Percentiles rank a stretch among this genome's conserved stretches.
Evolutionary conservation across 1,139 yeast genomes (phyloP).

Genomic region (Taphrina deformans): DNA sequence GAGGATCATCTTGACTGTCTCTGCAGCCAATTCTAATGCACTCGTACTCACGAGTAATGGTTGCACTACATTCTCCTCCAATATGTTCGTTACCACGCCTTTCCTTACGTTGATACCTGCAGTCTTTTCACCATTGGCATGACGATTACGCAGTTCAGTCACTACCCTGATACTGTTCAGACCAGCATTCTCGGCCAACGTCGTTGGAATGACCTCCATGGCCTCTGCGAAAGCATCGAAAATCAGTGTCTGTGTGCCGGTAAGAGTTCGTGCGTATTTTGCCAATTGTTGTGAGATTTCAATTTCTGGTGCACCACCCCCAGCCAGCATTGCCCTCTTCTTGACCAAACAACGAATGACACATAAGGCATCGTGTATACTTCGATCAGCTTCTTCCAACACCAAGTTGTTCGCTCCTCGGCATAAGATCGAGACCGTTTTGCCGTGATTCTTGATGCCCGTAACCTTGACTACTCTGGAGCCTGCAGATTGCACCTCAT

Average conservation of each 20-base stretch:
- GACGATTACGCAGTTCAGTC: conserved; percentile 89
- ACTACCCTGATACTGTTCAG: conserved; percentile 91
- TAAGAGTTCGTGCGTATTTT: conserved; percentile 72
- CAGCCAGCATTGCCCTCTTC: conserved; percentile 91
- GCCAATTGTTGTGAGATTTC: conserved; percentile 81
- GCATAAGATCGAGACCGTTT: conserved; percentile 85
- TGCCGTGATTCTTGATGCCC: conserved; percentile 69
- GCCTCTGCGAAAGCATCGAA: conserved; percentile 96
- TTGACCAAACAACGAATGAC: conserved; percentile 94
- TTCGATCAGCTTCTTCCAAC: conserved; percentile 93
- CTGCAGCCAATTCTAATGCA: conserved; percentile 91
- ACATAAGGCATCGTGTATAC: conserved; percentile 95
- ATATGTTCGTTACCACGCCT: conserved; percentile 88
- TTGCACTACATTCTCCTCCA: conserved; percentile 90
- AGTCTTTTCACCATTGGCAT: conserved; percentile 83
- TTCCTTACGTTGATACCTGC: conserved; percentile 97
- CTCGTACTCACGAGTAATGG: conserved; percentile 93
- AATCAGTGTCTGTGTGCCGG: conserved; percentile 92
- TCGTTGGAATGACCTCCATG: conserved; percentile 91
- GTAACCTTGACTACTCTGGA: conserved; percentile 87
- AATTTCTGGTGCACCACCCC: conserved; percentile 99
- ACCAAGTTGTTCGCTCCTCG: conserved; percentile 92
- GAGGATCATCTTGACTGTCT: conserved; percentile 90
- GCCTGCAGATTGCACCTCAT: conserved; percentile 88
- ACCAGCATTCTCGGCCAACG: conserved; percentile 97